Evolutionary conservation across 768 basidiomycete species (phyloP).

Genomic region (Fomitopsis serialis): DNA sequence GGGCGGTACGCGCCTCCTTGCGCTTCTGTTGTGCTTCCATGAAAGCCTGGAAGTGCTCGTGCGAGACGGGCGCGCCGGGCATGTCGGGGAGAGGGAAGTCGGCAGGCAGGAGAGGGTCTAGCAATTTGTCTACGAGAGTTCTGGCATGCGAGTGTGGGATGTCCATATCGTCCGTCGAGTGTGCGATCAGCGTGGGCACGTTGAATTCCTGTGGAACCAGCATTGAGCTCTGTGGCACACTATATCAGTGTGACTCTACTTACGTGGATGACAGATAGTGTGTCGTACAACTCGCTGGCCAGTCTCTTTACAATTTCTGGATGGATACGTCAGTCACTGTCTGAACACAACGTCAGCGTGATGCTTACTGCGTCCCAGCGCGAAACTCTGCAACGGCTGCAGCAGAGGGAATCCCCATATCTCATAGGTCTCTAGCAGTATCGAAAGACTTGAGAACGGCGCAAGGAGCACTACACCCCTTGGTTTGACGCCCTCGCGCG

Average conservation of each 20-base stretch:
- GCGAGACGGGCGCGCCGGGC: slow-evolving; percentile 21
- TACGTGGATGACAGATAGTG: slow-evolving; percentile 56
- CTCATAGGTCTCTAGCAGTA: slow-evolving; percentile 62
- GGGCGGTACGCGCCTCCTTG: slow-evolving; percentile 32
- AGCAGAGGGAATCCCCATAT: slow-evolving; percentile 68
- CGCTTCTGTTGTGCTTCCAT: slow-evolving; percentile 35
- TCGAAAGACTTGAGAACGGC: slow-evolving; percentile 30
- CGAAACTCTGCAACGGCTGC: slow-evolving; percentile 61
- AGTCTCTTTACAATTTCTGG: slow-evolving; percentile 51
- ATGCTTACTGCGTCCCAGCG: slow-evolving; percentile 54
- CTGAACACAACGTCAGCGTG: neutral
- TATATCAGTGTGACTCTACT: slow-evolving; percentile 14
- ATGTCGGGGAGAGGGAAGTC: slow-evolving; percentile 32
- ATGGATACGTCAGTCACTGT: neutral
- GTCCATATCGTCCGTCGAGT: slow-evolving; percentile 70
- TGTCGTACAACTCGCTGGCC: slow-evolving; percentile 56
- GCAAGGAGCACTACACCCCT: slow-evolving; percentile 37
- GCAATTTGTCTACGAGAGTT: slow-evolving; percentile 59
- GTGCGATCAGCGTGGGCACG: slow-evolving; percentile 64
- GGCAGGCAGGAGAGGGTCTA: slow-evolving; percentile 57
- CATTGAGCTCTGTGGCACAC: neutral
- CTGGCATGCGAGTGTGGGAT: slow-evolving; percentile 69
- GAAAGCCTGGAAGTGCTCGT: slow-evolving; percentile 43
- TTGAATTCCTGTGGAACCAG: slow-evolving; percentile 48
- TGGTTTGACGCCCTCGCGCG: slow-evolving; percentile 32